Conservation (phyloP, 345 rosid genomes). For the Hibiscus mutabilis region DNA sequence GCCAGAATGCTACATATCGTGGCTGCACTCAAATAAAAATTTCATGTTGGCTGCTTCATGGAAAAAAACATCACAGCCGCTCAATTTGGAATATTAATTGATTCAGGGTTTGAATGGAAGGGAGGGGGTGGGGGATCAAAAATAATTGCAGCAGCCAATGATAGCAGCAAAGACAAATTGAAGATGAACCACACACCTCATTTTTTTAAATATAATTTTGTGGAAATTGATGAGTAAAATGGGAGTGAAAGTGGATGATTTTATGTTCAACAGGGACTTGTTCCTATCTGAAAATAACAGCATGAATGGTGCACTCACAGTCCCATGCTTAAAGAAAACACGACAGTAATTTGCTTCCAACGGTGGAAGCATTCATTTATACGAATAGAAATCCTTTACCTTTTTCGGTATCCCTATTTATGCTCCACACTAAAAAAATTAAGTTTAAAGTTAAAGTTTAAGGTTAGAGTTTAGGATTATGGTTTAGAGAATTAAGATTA, state of each 20-base stretch:
- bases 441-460: too few relatives aligned
- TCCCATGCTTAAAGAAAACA: neutral
- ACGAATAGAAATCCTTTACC: neutral
- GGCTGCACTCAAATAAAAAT: constrained; percentile 4
- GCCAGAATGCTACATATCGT: neutral
- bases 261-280: neutral
- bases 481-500: too few relatives aligned
- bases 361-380: neutral
- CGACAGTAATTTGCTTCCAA: constrained; percentile 2
- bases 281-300: constrained; percentile 7
- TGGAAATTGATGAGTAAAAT: neutral
- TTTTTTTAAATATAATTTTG: neutral
- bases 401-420: too few relatives aligned
- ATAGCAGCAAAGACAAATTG: constrained; percentile 7
- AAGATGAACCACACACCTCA: neutral
- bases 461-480: too few relatives aligned
- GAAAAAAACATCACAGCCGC: neutral
- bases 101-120: constrained; percentile 3
- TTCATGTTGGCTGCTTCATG: neutral
- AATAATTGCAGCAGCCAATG: constrained; percentile 13
- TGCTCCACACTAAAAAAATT: too few relatives aligned
- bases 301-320: constrained; percentile 1
- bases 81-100: constrained; percentile 4
- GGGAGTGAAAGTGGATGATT: neutral
- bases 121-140: neutral